Conservation (phyloP, 352 stramenopile genomes). For the Globisporangium rhizosaccharum region DNA sequence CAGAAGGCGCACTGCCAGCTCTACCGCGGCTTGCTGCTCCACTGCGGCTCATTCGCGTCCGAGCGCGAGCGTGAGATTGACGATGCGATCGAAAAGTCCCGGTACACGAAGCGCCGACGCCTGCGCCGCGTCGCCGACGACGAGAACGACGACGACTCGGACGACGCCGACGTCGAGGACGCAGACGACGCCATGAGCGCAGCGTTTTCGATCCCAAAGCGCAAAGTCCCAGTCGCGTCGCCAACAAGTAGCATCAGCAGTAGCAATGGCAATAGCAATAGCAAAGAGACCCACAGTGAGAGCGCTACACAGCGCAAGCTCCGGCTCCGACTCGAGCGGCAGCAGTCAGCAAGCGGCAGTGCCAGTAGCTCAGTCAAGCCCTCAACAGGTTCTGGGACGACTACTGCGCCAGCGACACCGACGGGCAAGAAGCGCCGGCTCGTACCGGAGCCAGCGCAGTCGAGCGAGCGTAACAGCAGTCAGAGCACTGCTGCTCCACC, state of each 20-base stretch:
- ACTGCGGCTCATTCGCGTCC: slow-evolving; percentile 31
- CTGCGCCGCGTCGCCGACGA: slow-evolving; percentile 13
- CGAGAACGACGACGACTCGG: slow-evolving; percentile 7
- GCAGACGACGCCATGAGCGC: slow-evolving; percentile 5
- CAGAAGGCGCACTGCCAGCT: slow-evolving; percentile 44
- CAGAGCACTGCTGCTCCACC: neutral
- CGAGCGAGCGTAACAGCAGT: neutral
- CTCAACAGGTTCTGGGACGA: too few species aligned
- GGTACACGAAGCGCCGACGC: slow-evolving; percentile 8
- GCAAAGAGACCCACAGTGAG: neutral
- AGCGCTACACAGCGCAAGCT: too few species aligned
- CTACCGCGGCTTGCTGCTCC: slow-evolving; percentile 43
- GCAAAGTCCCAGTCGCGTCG: slow-evolving; percentile 15
- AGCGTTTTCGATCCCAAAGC: slow-evolving; percentile 29
- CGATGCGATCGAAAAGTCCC: slow-evolving; percentile 6
- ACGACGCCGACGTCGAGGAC: slow-evolving; percentile 8
- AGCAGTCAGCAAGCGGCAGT: too few species aligned
- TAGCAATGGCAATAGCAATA: slow-evolving; percentile 1
- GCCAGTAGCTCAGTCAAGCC: too few species aligned
- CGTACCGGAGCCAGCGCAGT: too few species aligned
- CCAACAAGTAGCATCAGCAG: slow-evolving; percentile 4
- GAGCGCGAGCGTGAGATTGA: slow-evolving; percentile 15
- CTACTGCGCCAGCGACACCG: neutral
- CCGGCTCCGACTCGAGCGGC: too few species aligned
- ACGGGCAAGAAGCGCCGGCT: neutral